Percentiles rank a stretch among this genome's conserved stretches.
Conservation (phyloP, 1,284 basidiomycete species). For the Heterobasidion parviporum region DNA sequence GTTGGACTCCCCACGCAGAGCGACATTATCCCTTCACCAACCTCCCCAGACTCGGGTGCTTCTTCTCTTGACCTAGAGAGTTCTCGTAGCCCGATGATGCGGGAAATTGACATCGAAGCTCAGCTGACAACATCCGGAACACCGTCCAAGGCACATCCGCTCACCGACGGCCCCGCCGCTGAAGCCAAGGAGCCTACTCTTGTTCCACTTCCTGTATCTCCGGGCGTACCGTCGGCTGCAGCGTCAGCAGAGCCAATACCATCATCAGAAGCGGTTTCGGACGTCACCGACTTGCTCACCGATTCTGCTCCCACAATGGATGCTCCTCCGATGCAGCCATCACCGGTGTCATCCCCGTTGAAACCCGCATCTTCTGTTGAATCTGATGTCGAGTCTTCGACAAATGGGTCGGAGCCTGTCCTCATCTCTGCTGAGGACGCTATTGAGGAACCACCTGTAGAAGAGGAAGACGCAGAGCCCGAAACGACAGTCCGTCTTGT, state of each 20-base stretch:
- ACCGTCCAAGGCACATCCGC: neutral
- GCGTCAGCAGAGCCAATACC: constrained; percentile 7
- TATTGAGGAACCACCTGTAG: constrained; percentile 1
- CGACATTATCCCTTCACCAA: constrained; percentile 42
- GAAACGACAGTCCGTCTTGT: constrained; percentile 47
- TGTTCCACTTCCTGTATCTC: constrained; percentile 5
- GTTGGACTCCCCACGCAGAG: constrained; percentile 54
- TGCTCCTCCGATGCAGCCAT: constrained; percentile 24
- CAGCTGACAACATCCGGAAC: neutral
- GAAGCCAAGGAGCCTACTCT: constrained; percentile 5
- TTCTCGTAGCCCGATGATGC: constrained; percentile 34
- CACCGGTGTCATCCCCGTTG: constrained; percentile 9
- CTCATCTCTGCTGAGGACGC: neutral
- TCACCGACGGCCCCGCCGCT: neutral
- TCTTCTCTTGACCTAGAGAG: constrained; percentile 52
- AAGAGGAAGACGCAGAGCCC: constrained; percentile 14
- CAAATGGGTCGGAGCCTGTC: neutral
- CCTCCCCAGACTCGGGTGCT: constrained; percentile 31
- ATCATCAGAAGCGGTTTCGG: constrained; percentile 12
- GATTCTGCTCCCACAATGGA: constrained; percentile 30
- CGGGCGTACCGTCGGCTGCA: neutral
- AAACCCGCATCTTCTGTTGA: neutral
- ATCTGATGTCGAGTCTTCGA: neutral
- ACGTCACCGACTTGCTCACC: constrained; percentile 37
- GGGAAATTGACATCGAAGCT: constrained; percentile 21